Evolutionary conservation across 2,329 filamentous ascomycete species (phyloP).

Genomic region (Fusarium devonianum): DNA sequence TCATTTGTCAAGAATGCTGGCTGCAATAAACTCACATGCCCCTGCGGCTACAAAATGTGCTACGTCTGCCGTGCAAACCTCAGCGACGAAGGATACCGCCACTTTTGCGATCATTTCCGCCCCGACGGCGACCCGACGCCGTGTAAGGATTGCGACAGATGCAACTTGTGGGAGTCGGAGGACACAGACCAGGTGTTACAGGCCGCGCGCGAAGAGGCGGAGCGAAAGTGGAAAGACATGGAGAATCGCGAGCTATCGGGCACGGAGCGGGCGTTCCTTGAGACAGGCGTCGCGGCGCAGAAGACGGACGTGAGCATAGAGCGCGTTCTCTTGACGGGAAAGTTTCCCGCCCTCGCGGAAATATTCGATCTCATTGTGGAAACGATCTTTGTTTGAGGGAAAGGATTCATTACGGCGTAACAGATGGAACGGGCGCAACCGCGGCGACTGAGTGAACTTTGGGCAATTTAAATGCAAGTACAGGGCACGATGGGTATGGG

Average conservation of each 20-base stretch:
- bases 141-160: conserved; percentile 81
- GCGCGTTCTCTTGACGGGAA: conserved; percentile 44
- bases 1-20: conserved; percentile 92
- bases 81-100: conserved; percentile 79
- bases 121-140: conserved; percentile 74
- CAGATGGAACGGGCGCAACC: conserved; percentile 20
- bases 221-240: conserved; percentile 72
- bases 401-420: conserved; percentile 17
- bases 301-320: conserved; percentile 42
- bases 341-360: conserved; percentile 51
- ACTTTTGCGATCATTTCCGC: conserved; percentile 96
- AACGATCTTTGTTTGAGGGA: conserved; percentile 51
- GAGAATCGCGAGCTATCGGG: conserved; percentile 66
- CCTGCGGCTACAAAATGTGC: conserved; percentile 97
- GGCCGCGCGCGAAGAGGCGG: conserved; percentile 74
- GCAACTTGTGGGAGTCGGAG: conserved; percentile 81
- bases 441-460: conserved; percentile 17
- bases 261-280: conserved; percentile 63
- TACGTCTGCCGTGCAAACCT: conserved; percentile 90
- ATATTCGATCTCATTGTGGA: conserved; percentile 57
- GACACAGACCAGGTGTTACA: conserved; percentile 73
- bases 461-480: conserved; percentile 24
- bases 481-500: conserved; percentile 8
- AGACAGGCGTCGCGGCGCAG: conserved; percentile 56
- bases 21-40: conserved; percentile 96